These are phyloP conservation scores for Millerago galiae DNA, from an alignment of 805 yeast genomes.

Conservation along the genomic window DNA sequence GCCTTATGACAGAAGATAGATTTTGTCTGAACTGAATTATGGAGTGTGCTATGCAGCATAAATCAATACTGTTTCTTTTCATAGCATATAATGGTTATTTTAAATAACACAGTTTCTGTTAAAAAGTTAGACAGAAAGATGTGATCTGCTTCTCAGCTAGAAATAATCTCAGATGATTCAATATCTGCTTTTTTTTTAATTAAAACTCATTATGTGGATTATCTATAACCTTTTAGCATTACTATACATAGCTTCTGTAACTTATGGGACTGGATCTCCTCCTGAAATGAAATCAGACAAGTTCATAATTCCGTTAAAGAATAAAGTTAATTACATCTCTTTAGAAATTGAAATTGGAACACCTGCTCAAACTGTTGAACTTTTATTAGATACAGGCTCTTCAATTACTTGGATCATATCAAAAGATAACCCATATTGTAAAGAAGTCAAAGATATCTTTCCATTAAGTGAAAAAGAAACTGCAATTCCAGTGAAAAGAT, in stretches of 20 bases:
- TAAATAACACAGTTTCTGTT: no score
- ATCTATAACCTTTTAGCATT: no score
- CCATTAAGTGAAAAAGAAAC: not conserved
- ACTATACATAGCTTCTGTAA: not conserved
- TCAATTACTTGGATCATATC: constrained; percentile 28
- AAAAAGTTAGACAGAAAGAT: no score
- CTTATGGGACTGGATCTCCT: not conserved
- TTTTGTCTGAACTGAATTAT: no score
- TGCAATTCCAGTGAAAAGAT: not conserved
- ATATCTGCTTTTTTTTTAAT: no score
- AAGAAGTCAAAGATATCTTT: not conserved
- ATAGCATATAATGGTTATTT: no score
- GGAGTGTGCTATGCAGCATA: no score
- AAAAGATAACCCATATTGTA: constrained; percentile 13
- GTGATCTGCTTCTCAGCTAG: no score
- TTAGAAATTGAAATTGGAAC: constrained; percentile 11
- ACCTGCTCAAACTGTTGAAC: constrained; percentile 22
- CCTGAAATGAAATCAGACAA: not conserved
- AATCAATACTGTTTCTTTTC: no score
- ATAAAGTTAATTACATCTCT: constrained; percentile 8
- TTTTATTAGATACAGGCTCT: constrained; percentile 31
- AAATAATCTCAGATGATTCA: no score
- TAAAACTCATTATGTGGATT: no score
- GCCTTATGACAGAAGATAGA: no score
- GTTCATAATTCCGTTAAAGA: constrained; percentile 7